Conservation (phyloP, 495 filamentous ascomycete species). For the Venustampulla echinocandica region DNA sequence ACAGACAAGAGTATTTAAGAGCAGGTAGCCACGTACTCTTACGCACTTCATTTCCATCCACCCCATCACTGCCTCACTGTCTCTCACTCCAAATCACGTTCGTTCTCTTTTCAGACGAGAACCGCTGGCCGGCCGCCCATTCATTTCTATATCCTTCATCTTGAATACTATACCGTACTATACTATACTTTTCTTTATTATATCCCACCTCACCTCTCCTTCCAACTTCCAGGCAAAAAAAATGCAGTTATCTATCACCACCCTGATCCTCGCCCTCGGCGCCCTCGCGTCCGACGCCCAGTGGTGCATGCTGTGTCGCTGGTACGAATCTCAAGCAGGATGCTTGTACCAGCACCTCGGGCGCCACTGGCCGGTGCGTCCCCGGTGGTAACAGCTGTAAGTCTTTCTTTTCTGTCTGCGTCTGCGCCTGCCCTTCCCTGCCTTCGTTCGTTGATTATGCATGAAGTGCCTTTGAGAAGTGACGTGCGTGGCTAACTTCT, state of each 20-base stretch:
- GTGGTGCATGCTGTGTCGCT: constrained; percentile 27
- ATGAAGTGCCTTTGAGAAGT: neutral
- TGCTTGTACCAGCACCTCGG: constrained; percentile 16
- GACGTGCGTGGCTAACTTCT: neutral
- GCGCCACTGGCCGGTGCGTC: constrained; percentile 8
- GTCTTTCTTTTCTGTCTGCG: neutral
- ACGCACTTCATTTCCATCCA: too few species aligned
- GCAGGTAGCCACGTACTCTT: too few species aligned
- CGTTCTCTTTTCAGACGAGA: neutral
- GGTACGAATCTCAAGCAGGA: constrained; percentile 28
- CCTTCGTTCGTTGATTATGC: neutral
- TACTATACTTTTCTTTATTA: neutral
- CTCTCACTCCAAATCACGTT: neutral
- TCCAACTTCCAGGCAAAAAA: constrained; percentile 3
- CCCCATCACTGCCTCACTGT: neutral
- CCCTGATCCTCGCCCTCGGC: constrained; percentile 11
- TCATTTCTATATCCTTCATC: neutral
- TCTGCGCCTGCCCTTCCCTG: neutral
- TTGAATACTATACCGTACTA: neutral
- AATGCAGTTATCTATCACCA: constrained; percentile 19
- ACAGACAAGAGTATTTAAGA: too few species aligned
- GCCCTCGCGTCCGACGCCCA: constrained; percentile 21
- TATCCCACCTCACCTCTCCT: neutral
- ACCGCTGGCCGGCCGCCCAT: constrained; percentile 5
- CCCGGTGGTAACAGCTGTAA: constrained; percentile 4